These are phyloP conservation scores for Coniochaeta prunicola DNA, from an alignment of 2,329 filamentous ascomycete species.

Conservation along the genomic window DNA sequence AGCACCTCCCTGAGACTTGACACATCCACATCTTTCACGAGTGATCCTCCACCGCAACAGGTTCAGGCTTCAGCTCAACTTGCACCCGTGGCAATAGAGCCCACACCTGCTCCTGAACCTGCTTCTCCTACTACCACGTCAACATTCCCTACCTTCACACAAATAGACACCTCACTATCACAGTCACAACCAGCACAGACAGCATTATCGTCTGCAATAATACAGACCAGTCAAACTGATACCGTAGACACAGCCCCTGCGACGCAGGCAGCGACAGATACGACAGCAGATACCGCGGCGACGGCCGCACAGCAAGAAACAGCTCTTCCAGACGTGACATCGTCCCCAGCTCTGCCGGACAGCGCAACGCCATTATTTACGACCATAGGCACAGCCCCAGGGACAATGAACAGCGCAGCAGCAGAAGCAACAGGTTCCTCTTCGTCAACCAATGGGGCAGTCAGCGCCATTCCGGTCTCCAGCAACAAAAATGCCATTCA, in stretches of 20 bases:
- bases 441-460: conserved; percentile 10
- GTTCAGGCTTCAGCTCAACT: background rate
- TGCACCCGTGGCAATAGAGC: background rate
- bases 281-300: conserved; percentile 6
- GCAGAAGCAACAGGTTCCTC: conserved; percentile 7
- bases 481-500: conserved; percentile 17
- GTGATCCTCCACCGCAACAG: conserved; percentile 2
- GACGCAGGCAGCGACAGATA: conserved; percentile 7
- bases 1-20: conserved; percentile 16
- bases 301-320: conserved; percentile 3
- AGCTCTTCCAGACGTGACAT: conserved; percentile 5
- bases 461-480: conserved; percentile 10
- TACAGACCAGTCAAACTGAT: conserved; percentile 29
- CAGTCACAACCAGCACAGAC: conserved; percentile 1
- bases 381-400: conserved; percentile 10
- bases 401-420: conserved; percentile 8
- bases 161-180: background rate
- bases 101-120: background rate
- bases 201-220: conserved; percentile 14
- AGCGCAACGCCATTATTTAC: conserved; percentile 10
- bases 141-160: background rate
- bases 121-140: background rate
- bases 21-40: conserved; percentile 9
- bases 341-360: conserved; percentile 6
- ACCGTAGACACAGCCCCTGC: conserved; percentile 20